Evolutionary conservation across 306 rosid species (phyloP), one percentile per base, ranked within the genome.

Genomic region (Malus sieversii): DNA sequence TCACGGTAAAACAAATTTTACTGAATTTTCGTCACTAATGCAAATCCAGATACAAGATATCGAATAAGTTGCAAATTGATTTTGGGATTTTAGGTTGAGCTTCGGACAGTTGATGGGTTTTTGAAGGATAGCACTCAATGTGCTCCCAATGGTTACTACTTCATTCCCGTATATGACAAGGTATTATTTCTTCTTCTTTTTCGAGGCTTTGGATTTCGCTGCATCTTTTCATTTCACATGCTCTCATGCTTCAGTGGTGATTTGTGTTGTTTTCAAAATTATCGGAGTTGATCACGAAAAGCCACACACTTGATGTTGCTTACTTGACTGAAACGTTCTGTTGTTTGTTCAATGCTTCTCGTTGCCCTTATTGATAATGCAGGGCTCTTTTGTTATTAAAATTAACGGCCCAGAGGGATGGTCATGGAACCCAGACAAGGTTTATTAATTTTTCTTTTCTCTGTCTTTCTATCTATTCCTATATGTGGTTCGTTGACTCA

Each of bases 121-220:
- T 93, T 96, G 45, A 96, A 92, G 86, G 99, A 96, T 79, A 89
- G 92, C 27, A 89, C 99, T 66, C 99, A 96, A 55, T 96, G 99
- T 82, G 96, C 98, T 79, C 99, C 99, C 19, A 96, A 92, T 82
- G 99, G 99, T 77, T 92, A 96, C 82, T 96, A 96, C 88, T 96
- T 96, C 85, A 92, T 96, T 87, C 99, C 99, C 10, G 99, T 96
- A 14, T 96, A 96, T 29, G 98, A 96, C 85, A 96, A 92, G 99
- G 99, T 96, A 75, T 71, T 71, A 48, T 20, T 38, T 79, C 23
- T 0, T 69, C 14, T 25, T 46, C 20, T 18, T 19, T 22, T 38
- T 19, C 16, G 42, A 2, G 12, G 8, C 10, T 2, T 2, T 2
- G 68, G 68, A 7, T 63, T 63, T 30, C 3, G 19, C 53, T 14